Percentiles rank a stretch among this genome's conserved stretches.
These are phyloP conservation scores for Xylariaceae sp. DNA, from an alignment of 2,329 filamentous ascomycete genomes.

Conservation along the genomic window DNA sequence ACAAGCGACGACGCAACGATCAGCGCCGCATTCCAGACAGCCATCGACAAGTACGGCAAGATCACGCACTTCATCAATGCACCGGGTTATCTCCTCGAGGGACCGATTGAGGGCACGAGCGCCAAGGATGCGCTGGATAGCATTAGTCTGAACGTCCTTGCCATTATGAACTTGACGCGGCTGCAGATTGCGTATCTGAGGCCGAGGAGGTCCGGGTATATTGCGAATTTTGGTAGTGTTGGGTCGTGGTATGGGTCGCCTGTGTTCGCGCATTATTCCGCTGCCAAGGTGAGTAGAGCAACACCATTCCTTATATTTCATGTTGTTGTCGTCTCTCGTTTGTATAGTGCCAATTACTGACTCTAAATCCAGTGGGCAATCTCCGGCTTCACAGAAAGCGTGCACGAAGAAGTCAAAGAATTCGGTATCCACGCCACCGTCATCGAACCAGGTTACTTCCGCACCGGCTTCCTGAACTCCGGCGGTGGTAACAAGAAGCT, in stretches of 20 bases:
- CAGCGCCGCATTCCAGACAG: slow-evolving; percentile 32
- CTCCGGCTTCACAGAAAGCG: slow-evolving; percentile 34
- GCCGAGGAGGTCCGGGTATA: slow-evolving; percentile 28
- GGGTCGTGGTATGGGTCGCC: slow-evolving; percentile 34
- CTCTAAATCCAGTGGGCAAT: slow-evolving; percentile 31
- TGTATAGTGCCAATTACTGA: neutral
- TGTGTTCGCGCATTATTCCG: slow-evolving; percentile 34
- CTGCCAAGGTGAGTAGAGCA: slow-evolving; percentile 31
- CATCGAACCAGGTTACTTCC: slow-evolving; percentile 50
- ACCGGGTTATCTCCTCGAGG: slow-evolving; percentile 42
- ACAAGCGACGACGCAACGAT: slow-evolving; percentile 37
- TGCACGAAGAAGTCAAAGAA: slow-evolving; percentile 33
- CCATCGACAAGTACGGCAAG: slow-evolving; percentile 33
- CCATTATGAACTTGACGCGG: slow-evolving; percentile 35
- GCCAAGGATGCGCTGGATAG: slow-evolving; percentile 28
- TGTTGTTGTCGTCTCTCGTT: no score
- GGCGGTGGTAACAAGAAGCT: slow-evolving; percentile 28
- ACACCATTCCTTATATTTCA: no score
- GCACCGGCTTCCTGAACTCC: slow-evolving; percentile 43
- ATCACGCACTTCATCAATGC: slow-evolving; percentile 47
- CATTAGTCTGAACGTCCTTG: slow-evolving; percentile 40
- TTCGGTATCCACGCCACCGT: slow-evolving; percentile 38
- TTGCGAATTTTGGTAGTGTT: slow-evolving; percentile 40
- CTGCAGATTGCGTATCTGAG: slow-evolving; percentile 37
- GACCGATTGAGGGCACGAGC: slow-evolving; percentile 38